Conservation (phyloP, 1,284 basidiomycete genomes). For the Peniophora sp. region DNA sequence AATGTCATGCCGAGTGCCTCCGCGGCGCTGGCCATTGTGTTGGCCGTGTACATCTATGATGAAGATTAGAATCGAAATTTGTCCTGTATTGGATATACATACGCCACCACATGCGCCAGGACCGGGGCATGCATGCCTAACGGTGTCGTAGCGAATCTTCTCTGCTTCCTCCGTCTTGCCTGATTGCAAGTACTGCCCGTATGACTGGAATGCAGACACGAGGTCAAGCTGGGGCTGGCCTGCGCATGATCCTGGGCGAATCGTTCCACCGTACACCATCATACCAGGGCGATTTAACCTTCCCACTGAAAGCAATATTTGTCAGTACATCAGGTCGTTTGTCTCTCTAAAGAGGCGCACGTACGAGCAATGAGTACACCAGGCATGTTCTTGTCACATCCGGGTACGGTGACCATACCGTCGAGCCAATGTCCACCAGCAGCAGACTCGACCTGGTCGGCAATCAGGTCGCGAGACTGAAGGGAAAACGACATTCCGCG, state of each 20-base stretch:
- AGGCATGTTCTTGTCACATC: slow-evolving; percentile 98
- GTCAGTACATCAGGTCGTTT: background rate
- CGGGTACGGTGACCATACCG: slow-evolving; percentile 93
- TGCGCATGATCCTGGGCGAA: slow-evolving; percentile 83
- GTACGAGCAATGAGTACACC: slow-evolving; percentile 88
- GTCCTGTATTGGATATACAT: slow-evolving; percentile 24
- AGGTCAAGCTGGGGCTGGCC: slow-evolving; percentile 80
- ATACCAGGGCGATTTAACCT: slow-evolving; percentile 89
- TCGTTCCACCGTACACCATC: slow-evolving; percentile 97
- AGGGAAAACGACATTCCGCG: slow-evolving; percentile 90
- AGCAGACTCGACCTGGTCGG: slow-evolving; percentile 92
- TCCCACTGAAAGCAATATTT: slow-evolving; percentile 53
- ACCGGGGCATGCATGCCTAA: slow-evolving; percentile 90
- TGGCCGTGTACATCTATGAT: slow-evolving; percentile 86
- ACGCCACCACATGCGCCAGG: slow-evolving; percentile 95
- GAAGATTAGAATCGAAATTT: slow-evolving; percentile 17
- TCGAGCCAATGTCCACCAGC: slow-evolving; percentile 99
- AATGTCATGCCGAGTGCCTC: slow-evolving; percentile 95
- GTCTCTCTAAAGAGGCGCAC: slow-evolving; percentile 33
- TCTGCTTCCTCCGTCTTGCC: slow-evolving; percentile 83
- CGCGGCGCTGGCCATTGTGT: slow-evolving; percentile 91
- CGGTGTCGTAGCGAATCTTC: slow-evolving; percentile 70
- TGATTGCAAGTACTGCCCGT: slow-evolving; percentile 87
- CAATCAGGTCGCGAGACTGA: slow-evolving; percentile 94
- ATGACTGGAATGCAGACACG: slow-evolving; percentile 92